These are phyloP conservation scores for Erysimum cheiri DNA, from an alignment of 441 rosid species.

Conservation along the genomic window DNA sequence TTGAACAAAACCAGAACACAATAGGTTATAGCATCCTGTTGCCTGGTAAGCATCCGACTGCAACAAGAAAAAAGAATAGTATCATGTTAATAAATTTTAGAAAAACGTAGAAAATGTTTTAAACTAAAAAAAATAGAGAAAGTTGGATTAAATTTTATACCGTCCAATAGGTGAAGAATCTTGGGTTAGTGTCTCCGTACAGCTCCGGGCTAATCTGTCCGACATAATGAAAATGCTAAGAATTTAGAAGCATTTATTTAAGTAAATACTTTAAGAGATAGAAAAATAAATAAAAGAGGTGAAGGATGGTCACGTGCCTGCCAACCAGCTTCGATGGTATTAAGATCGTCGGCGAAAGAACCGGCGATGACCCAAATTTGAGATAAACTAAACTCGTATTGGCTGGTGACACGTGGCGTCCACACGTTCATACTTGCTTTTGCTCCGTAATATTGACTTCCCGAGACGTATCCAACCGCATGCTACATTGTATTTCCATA, in stretches of 20 bases:
- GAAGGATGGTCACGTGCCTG: slow-evolving; percentile 58
- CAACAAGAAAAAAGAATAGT: neutral
- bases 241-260: neutral
- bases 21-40: slow-evolving; percentile 92
- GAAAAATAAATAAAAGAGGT: neutral
- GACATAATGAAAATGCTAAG: neutral
- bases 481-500: slow-evolving; percentile 53
- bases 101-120: neutral
- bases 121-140: neutral
- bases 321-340: slow-evolving; percentile 99
- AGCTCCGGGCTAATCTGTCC: slow-evolving; percentile 46
- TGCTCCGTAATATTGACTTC: slow-evolving; percentile 89
- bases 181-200: slow-evolving; percentile 44
- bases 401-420: slow-evolving; percentile 78
- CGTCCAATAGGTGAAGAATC: slow-evolving; percentile 50
- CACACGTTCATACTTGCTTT: slow-evolving; percentile 96
- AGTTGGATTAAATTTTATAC: slow-evolving; percentile 26
- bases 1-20: slow-evolving; percentile 95
- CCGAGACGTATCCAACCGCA: slow-evolving; percentile 93
- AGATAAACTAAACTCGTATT: slow-evolving; percentile 92
- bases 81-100: neutral
- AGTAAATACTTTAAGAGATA: neutral
- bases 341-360: slow-evolving; percentile 88
- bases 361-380: slow-evolving; percentile 99
- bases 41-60: slow-evolving; percentile 95